A percentile compares a stretch with the other conserved stretches of the same genome.
Evolutionary conservation across 805 yeast species (phyloP).

Genomic region (Hyphopichia homilentoma): DNA sequence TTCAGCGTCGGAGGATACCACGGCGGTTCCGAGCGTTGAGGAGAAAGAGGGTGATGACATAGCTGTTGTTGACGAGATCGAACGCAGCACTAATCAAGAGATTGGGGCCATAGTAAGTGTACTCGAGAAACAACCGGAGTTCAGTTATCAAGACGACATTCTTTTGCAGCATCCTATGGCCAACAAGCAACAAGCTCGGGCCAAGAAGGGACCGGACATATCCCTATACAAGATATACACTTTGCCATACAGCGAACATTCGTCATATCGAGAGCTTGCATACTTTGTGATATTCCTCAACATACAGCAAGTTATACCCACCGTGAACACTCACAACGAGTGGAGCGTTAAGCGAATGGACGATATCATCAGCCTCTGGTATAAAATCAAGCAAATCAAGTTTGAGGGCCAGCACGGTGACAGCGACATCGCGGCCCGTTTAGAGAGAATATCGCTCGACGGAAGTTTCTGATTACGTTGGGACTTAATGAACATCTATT

Average conservation of each 20-base stretch:
- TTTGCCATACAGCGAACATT: conserved; percentile 92
- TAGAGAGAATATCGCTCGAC: conserved; percentile 1
- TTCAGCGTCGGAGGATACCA: conserved; percentile 6
- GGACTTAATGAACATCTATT: background rate
- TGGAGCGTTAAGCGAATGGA: conserved; percentile 25
- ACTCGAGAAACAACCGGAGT: conserved; percentile 16
- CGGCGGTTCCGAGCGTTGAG: conserved; percentile 2
- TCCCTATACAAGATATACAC: conserved; percentile 44
- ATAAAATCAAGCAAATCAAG: conserved; percentile 13
- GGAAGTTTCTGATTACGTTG: too few relatives aligned
- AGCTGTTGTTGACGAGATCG: conserved; percentile 1
- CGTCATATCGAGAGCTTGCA: conserved; percentile 78
- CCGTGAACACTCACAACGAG: conserved; percentile 53
- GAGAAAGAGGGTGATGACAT: background rate
- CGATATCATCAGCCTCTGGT: conserved; percentile 31
- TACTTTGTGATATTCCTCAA: conserved; percentile 55
- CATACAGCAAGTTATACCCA: conserved; percentile 62
- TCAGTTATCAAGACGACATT: conserved; percentile 25
- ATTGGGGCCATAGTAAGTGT: conserved; percentile 6
- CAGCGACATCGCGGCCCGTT: conserved; percentile 1
- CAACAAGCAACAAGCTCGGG: conserved; percentile 11
- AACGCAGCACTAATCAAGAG: background rate
- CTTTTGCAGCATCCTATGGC: conserved; percentile 21
- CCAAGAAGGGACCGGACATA: conserved; percentile 15
- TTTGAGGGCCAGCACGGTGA: conserved; percentile 1